These are phyloP conservation scores for Globisporangium parvum DNA, from an alignment of 352 stramenopile genomes.

Conservation along the genomic window DNA sequence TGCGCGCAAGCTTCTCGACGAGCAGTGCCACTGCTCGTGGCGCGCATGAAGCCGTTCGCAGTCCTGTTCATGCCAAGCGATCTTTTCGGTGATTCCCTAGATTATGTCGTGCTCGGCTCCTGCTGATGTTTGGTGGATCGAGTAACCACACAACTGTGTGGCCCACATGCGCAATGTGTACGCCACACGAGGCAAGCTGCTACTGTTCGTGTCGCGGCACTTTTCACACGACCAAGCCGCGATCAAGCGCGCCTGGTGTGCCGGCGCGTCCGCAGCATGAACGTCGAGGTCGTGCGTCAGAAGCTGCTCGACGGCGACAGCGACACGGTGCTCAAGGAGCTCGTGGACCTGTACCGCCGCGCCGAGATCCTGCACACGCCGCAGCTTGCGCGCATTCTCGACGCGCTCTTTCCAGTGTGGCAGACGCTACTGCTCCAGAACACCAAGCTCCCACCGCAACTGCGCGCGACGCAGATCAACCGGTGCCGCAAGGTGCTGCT, in stretches of 20 bases:
- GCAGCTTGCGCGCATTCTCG: constrained; percentile 89
- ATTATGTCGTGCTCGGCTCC: no score
- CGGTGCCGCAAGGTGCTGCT: constrained; percentile 90
- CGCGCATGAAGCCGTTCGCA: no score
- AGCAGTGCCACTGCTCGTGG: no score
- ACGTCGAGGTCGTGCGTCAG: constrained; percentile 84
- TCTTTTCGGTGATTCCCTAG: no score
- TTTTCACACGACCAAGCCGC: background rate
- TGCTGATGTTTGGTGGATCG: no score
- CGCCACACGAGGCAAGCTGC: no score
- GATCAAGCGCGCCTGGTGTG: constrained; percentile 2
- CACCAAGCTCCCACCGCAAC: constrained; percentile 64
- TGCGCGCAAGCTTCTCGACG: no score
- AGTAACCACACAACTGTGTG: no score
- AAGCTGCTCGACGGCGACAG: constrained; percentile 75
- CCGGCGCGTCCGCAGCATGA: constrained; percentile 41
- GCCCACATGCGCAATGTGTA: no score
- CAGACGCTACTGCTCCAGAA: constrained; percentile 86
- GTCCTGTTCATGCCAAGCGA: no score
- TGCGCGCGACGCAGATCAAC: constrained; percentile 70
- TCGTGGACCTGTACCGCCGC: constrained; percentile 82
- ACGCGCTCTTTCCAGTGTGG: constrained; percentile 89
- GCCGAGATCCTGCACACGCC: constrained; percentile 86
- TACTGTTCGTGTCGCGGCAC: background rate
- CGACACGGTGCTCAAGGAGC: constrained; percentile 74